A percentile compares a stretch with the other conserved stretches of the same genome.
phyloP scores from a whole-genome alignment of 2,329 filamentous ascomycete species.

The Ustilaginoidea virens region DNA sequence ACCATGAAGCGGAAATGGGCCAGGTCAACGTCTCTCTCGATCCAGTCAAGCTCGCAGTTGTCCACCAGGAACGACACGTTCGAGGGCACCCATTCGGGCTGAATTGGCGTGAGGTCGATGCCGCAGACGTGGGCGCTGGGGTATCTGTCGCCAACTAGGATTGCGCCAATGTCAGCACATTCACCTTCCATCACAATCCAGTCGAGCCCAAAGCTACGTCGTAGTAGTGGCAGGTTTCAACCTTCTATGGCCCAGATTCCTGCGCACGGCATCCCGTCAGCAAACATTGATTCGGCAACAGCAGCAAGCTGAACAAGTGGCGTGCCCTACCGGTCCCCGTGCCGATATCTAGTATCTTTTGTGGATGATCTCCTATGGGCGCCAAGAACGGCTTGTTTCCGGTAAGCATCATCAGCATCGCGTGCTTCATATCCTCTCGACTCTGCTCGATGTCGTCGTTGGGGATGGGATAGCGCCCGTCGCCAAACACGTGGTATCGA shows the following conservation, averaged over 20 bases:
- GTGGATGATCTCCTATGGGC: conserved; percentile 19
- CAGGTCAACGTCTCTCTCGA: conserved; percentile 11
- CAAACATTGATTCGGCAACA: too few species aligned
- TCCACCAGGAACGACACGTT: conserved; percentile 24
- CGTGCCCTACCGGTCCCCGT: conserved; percentile 8
- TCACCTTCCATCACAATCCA: too few species aligned
- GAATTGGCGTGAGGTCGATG: conserved; percentile 23
- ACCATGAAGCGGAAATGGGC: conserved; percentile 15
- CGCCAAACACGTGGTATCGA: conserved; percentile 19
- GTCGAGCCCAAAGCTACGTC: too few species aligned
- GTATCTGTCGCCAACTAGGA: conserved; percentile 11
- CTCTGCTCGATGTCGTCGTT: conserved; percentile 23
- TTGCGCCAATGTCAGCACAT: too few species aligned
- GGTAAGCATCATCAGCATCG: conserved; percentile 18
- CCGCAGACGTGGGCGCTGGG: conserved; percentile 21
- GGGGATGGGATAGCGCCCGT: conserved; percentile 21
- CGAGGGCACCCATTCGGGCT: conserved; percentile 23
- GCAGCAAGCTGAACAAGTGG: background rate
- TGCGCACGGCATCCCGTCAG: conserved; percentile 1
- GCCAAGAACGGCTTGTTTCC: conserved; percentile 23
- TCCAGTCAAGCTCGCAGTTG: conserved; percentile 18
- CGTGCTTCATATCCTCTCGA: conserved; percentile 24
- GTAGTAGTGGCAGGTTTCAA: background rate
- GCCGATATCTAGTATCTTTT: conserved; percentile 26
- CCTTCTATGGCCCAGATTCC: conserved; percentile 7